Conservation (phyloP, 148 eudicot genomes). For the Heliosperma pusillum region DNA sequence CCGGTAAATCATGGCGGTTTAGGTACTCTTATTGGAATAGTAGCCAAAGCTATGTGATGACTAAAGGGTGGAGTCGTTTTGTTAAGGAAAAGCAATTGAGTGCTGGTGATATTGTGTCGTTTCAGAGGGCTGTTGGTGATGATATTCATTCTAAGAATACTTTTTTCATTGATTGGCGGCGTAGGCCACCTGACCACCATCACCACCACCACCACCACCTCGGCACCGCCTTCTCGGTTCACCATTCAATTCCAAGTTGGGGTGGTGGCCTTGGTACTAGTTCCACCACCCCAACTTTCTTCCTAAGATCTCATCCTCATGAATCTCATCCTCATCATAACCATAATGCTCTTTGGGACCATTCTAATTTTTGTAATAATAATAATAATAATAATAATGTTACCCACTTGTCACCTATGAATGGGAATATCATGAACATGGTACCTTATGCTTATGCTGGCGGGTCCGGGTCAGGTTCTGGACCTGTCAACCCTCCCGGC, state of each 20-base stretch:
- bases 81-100: constrained; percentile 84
- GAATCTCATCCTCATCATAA: constrained; percentile 24
- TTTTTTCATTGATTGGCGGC: constrained; percentile 77
- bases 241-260: constrained; percentile 4
- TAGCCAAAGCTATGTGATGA: constrained; percentile 90
- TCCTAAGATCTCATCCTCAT: constrained; percentile 33
- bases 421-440: constrained; percentile 15
- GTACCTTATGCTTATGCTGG: constrained; percentile 11
- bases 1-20: constrained; percentile 75
- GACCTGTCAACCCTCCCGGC: constrained; percentile 15
- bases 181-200: constrained; percentile 39
- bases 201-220: constrained; percentile 6
- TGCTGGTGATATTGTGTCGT: constrained; percentile 71
- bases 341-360: constrained; percentile 25
- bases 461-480: constrained; percentile 12
- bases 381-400: constrained; percentile 1
- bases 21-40: constrained; percentile 87
- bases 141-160: constrained; percentile 36
- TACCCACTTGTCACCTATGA: constrained; percentile 31
- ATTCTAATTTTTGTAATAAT: constrained; percentile 10
- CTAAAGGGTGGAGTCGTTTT: constrained; percentile 85
- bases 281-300: constrained; percentile 6
- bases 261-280: neutral
- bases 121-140: constrained; percentile 51
- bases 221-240: constrained; percentile 13